These are phyloP conservation scores for Cladobotryum mycophilum DNA, from an alignment of 2,329 filamentous ascomycete species.

Conservation along the genomic window DNA sequence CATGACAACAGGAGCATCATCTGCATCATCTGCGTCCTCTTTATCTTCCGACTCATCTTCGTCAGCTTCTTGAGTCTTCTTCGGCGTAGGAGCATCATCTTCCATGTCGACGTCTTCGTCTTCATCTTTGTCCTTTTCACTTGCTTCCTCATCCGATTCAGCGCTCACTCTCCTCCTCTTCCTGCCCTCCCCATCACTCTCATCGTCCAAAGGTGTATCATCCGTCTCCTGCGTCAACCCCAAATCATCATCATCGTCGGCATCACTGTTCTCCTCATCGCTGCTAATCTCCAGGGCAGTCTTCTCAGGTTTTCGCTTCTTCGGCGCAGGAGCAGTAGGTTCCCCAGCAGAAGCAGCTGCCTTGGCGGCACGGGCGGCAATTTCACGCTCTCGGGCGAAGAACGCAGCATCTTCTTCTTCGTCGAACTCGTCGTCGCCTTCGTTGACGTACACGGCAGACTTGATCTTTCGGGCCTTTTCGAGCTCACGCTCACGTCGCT, in stretches of 20 bases:
- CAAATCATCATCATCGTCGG: conserved; percentile 18
- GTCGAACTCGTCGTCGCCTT: conserved; percentile 86
- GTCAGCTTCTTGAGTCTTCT: not conserved
- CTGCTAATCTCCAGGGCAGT: conserved; percentile 21
- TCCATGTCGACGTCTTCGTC: conserved; percentile 25
- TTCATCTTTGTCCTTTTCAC: conserved; percentile 19
- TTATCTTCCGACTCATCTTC: conserved; percentile 11
- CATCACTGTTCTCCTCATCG: conserved; percentile 23
- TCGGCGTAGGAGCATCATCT: conserved; percentile 15
- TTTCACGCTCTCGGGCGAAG: conserved; percentile 61
- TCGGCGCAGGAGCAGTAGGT: conserved; percentile 8
- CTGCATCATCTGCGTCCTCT: conserved; percentile 24
- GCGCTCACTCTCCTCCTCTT: conserved; percentile 33
- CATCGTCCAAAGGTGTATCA: conserved; percentile 25
- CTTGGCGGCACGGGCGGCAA: conserved; percentile 48
- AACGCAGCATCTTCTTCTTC: conserved; percentile 64
- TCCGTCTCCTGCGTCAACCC: conserved; percentile 20
- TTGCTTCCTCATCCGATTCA: conserved; percentile 17
- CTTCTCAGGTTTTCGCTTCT: conserved; percentile 24
- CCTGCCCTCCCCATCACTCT: conserved; percentile 27
- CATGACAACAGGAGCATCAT: conserved; percentile 17
- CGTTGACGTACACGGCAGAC: conserved; percentile 72
- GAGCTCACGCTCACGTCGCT: conserved; percentile 60
- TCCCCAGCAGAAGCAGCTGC: conserved; percentile 23
- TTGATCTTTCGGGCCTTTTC: conserved; percentile 78